phyloP scores from a whole-genome alignment of 2,329 filamentous ascomycete species.

The Clathrospora elynae region DNA sequence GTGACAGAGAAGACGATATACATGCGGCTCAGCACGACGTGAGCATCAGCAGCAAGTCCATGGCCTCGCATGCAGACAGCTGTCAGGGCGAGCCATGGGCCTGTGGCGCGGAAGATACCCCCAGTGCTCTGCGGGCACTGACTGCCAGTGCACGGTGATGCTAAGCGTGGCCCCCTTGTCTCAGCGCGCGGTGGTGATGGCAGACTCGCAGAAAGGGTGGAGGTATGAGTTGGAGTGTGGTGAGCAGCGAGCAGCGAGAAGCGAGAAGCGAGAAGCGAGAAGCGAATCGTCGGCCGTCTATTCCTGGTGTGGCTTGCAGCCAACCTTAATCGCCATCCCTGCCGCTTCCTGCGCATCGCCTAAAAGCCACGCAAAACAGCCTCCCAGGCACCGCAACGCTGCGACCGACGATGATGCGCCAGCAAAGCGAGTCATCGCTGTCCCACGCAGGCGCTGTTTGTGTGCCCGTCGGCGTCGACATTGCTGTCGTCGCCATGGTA shows the following conservation, averaged over 20 bases:
- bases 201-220: constrained; percentile 33
- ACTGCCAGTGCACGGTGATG: constrained; percentile 35
- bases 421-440: constrained; percentile 25
- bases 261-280: too few species aligned
- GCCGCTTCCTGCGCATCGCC: constrained; percentile 32
- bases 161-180: constrained; percentile 32
- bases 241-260: constrained; percentile 33
- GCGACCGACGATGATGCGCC: constrained; percentile 14
- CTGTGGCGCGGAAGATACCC: constrained; percentile 22
- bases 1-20: constrained; percentile 35
- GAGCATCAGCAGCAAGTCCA: constrained; percentile 33
- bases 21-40: constrained; percentile 23
- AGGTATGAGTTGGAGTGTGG: constrained; percentile 35
- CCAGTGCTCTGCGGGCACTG: constrained; percentile 20
- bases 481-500: constrained; percentile 11
- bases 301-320: constrained; percentile 49
- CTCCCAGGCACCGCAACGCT: constrained; percentile 31
- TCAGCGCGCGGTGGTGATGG: constrained; percentile 25
- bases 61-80: constrained; percentile 24
- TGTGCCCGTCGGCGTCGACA: constrained; percentile 11
- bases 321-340: constrained; percentile 45
- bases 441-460: constrained; percentile 30
- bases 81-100: constrained; percentile 29
- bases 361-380: constrained; percentile 34
- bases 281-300: constrained; percentile 42